Base-by-base conservation (phyloP, 257 asterid species). In the Nicotiana sylvestris region DNA sequence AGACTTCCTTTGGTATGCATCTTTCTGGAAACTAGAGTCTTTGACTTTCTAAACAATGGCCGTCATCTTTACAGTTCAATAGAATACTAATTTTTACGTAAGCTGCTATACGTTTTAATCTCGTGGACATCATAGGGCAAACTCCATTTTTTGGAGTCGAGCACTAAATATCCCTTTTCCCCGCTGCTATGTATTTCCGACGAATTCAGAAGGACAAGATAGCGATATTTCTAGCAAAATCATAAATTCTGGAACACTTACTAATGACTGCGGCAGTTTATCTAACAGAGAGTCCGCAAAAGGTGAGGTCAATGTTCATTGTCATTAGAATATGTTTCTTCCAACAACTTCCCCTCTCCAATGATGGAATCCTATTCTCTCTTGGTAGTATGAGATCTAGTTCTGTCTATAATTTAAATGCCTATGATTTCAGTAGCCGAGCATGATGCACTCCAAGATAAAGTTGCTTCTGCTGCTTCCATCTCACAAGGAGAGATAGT, bases 101-200 rank as follows among this genome's bases (percentile, higher is more conserved):
- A 85, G 66, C 83, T 46, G 82, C 90, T 88, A 87, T 86, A 27
- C 9, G 0, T 21, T 49, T 49, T 49, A 49, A 49, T 49, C 13
- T 74, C 10, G n/a, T 27, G 80, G 25, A 51, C 13, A 81, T 82
- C 49, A 58, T 88, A 96, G 99, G 99, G 99, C 98, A 77, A 94
- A 94, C 87, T 96, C 99, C 81, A 85, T 96, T 81, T 96, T 96
- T 87, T 96, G 99, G 99, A 91, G 95, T 83, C 93, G 99, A 74
- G 99, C 99, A 32, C 90, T 93, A 69, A 96, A 89, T 86, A 94
- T 96, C 86, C 99, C 99, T 46, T 80, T 93, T 74, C 98, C 98
- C 7, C 86, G 66, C 33, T 87, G 93, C 49, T 91, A 86, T 85
- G 86, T 90, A 58, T 89, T 89, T 81, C 92, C 88, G 82, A 78